These are phyloP conservation scores for Pezizomycotina sp. DNA, from an alignment of 2,329 filamentous ascomycete genomes.

Conservation along the genomic window DNA sequence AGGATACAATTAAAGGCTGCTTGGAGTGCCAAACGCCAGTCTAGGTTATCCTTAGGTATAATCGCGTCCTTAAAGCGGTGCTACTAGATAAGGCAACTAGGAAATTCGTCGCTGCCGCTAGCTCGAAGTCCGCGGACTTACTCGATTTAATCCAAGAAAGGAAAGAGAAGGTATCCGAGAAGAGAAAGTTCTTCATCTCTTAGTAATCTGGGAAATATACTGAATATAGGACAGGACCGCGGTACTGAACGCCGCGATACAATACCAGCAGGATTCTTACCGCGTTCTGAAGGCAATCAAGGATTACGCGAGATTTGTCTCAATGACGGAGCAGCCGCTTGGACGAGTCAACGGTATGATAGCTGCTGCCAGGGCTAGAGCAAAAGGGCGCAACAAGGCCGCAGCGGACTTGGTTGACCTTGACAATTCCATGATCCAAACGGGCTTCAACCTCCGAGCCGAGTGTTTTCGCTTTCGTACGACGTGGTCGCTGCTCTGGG, in stretches of 20 bases:
- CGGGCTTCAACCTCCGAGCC: conserved; percentile 7
- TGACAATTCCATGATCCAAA: conserved; percentile 10
- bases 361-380: conserved; percentile 5
- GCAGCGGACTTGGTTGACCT: too few relatives aligned
- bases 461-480: conserved; percentile 7
- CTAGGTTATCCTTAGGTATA: conserved; percentile 43
- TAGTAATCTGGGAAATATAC: neutral
- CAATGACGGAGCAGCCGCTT: conserved; percentile 10
- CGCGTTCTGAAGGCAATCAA: neutral
- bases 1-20: too few relatives aligned
- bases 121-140: too few relatives aligned
- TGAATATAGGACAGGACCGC: too few relatives aligned
- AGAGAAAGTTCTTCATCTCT: too few relatives aligned
- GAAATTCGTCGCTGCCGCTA: too few relatives aligned
- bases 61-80: conserved; percentile 43
- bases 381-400: neutral
- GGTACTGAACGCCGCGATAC: too few relatives aligned
- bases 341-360: conserved; percentile 10
- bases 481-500: conserved; percentile 4
- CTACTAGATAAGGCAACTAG: conserved; percentile 47
- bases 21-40: conserved; percentile 44
- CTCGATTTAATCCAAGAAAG: too few relatives aligned
- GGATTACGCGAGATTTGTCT: conserved; percentile 6
- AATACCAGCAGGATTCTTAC: conserved; percentile 2
- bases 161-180: too few relatives aligned